Percentiles rank a stretch among this genome's conserved stretches.
Evolutionary conservation across 495 filamentous ascomycete genomes (phyloP).

Genomic region (Hypoxylon fragiforme): DNA sequence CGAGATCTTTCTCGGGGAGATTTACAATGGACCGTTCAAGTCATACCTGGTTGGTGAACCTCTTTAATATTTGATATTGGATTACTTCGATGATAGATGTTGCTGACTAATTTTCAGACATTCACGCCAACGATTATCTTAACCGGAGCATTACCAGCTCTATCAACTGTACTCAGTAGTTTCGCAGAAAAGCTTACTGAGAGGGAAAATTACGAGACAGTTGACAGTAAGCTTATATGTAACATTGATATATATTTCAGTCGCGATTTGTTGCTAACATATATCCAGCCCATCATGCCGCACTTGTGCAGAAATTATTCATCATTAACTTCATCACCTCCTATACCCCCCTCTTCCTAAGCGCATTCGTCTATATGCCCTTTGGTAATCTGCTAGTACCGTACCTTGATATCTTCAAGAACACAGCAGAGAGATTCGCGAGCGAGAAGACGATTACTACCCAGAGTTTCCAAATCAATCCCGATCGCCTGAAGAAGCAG

Average conservation of each 20-base stretch:
- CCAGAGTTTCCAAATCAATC: slow-evolving; percentile 79
- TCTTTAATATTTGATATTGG: no score
- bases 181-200: slow-evolving; percentile 81
- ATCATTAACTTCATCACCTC: slow-evolving; percentile 97
- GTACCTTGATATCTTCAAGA: slow-evolving; percentile 82
- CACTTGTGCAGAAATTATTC: slow-evolving; percentile 88
- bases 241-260: neutral
- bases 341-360: slow-evolving; percentile 88
- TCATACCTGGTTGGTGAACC: slow-evolving; percentile 66
- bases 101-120: slow-evolving; percentile 57
- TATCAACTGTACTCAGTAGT: slow-evolving; percentile 73
- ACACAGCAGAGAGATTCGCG: slow-evolving; percentile 75
- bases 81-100: neutral
- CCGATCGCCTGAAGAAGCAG: slow-evolving; percentile 81
- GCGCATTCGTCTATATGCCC: slow-evolving; percentile 95
- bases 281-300: slow-evolving; percentile 63
- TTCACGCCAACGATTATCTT: slow-evolving; percentile 88
- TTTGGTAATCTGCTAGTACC: slow-evolving; percentile 88
- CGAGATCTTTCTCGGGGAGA: slow-evolving; percentile 93
- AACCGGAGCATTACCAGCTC: slow-evolving; percentile 76
- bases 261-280: slow-evolving; percentile 13
- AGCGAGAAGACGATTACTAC: slow-evolving; percentile 69
- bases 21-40: slow-evolving; percentile 92
- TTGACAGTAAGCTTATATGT: slow-evolving; percentile 61
- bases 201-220: slow-evolving; percentile 90